These are phyloP conservation scores for Rhodosporidiobolus odoratus DNA, from an alignment of 768 basidiomycete genomes.

Conservation along the genomic window DNA sequence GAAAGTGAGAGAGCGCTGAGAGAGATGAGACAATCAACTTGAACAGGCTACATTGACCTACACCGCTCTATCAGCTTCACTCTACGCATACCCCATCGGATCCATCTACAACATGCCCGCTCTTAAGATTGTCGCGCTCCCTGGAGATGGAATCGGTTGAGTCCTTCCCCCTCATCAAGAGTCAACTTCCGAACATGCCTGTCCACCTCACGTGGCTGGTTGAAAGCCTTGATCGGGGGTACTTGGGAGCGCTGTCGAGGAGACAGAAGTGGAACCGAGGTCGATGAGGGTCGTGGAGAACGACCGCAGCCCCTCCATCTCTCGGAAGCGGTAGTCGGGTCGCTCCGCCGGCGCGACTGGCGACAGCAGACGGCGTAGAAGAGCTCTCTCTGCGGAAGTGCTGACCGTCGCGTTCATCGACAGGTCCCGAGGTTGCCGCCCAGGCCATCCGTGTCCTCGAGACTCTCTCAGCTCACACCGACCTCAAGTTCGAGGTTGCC, in stretches of 20 bases:
- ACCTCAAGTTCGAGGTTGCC: conserved; percentile 69
- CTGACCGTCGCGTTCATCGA: background rate
- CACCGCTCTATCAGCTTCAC: background rate
- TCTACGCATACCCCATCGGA: background rate
- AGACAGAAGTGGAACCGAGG: too few relatives aligned
- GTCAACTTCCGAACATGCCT: too few relatives aligned
- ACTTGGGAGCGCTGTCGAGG: too few relatives aligned
- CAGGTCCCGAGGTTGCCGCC: conserved; percentile 82
- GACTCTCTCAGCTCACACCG: conserved; percentile 57
- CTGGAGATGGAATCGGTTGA: conserved; percentile 95
- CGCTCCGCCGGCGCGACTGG: too few relatives aligned
- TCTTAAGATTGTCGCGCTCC: conserved; percentile 75
- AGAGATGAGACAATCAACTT: background rate
- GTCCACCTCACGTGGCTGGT: too few relatives aligned
- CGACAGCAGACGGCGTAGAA: background rate
- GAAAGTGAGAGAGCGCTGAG: too few relatives aligned
- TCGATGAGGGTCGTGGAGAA: too few relatives aligned
- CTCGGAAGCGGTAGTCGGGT: too few relatives aligned
- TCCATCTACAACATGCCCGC: conserved; percentile 1
- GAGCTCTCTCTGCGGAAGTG: background rate
- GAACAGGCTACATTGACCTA: too few relatives aligned
- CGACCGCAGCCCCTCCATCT: too few relatives aligned
- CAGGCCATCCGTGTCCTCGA: conserved; percentile 81
- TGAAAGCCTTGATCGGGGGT: too few relatives aligned
- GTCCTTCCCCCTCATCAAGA: background rate